These are phyloP conservation scores for Bipolaris victoriae DNA, from an alignment of 2,329 filamentous ascomycete genomes.

Conservation along the genomic window DNA sequence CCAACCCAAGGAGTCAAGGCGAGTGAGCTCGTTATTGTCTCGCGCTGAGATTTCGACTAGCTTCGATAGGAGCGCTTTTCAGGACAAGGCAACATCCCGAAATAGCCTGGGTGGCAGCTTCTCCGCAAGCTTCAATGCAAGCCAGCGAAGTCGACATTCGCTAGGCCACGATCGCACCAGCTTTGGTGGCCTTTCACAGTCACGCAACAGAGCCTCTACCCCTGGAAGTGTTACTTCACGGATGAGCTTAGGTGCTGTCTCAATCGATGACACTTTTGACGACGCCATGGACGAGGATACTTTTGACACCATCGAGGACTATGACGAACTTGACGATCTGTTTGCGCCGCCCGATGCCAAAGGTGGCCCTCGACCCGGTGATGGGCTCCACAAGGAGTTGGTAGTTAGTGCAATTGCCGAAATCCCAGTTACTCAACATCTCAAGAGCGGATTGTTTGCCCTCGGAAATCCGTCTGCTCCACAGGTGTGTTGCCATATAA, in stretches of 20 bases:
- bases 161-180: conserved; percentile 73
- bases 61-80: conserved; percentile 80
- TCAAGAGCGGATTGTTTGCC: conserved; percentile 37
- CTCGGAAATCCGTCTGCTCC: conserved; percentile 24
- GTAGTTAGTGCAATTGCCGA: conserved; percentile 47
- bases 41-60: conserved; percentile 85
- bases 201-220: conserved; percentile 62
- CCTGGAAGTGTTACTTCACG: conserved; percentile 54
- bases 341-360: conserved; percentile 42
- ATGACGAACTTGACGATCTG: conserved; percentile 49
- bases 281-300: conserved; percentile 49
- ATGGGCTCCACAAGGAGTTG: conserved; percentile 49
- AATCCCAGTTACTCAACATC: conserved; percentile 38
- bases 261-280: conserved; percentile 48
- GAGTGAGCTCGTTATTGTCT: conserved; percentile 90
- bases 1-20: conserved; percentile 68
- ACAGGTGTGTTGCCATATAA: conserved; percentile 23
- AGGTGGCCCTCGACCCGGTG: conserved; percentile 40
- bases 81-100: conserved; percentile 66
- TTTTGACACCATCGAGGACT: conserved; percentile 48
- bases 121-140: conserved; percentile 56
- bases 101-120: conserved; percentile 49
- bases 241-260: conserved; percentile 46
- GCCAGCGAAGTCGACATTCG: conserved; percentile 72
- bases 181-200: conserved; percentile 52